Evolutionary conservation across 139 green algal genomes (phyloP), one percentile per base, ranked within the genome.

Genomic region (Chlorella sp.): DNA sequence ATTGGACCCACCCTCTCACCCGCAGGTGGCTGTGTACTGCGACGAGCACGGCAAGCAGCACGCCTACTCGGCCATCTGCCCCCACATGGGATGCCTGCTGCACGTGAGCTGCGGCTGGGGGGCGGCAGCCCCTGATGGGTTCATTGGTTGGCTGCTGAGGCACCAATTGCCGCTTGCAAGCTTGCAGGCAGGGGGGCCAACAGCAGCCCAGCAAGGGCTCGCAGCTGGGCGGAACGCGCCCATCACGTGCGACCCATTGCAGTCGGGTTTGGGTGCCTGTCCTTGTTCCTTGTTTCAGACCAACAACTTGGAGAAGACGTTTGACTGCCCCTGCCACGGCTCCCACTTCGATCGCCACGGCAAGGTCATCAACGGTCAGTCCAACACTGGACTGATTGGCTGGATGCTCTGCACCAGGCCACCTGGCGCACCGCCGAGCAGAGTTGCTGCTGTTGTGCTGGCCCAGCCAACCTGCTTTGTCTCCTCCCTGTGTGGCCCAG

Each of bases 261-360:
- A n/a, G n/a, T n/a, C n/a, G n/a, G n/a, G n/a, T n/a, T 28, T 38
- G 26, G 14, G 41, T 77, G 40, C 41, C n/a, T 28, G 34, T 26
- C 32, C 68, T 74, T 11, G 11, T 22, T 8, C 44, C 46, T 40
- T 76, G 41, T 16, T 51, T 69, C n/a, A 76, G 87, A 93, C 91
- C 92, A 95, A 95, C 87, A 85, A 88, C 17, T 86, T 85, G 9
- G 92, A 96, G 74, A 85, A 85, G 44, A 96, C 88, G 1, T 96
- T 94, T 60, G 90, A 96, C 82, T 96, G 93, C 79, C 89, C 91
- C 38, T 96, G 93, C 91, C 93, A 96, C 79, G 93, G 93, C 72
- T 85, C 54, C 11, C 80, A 88, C 43, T 95, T 96, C 76, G 87
- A 92, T 84, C 46, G 68, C 60, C 62, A 83, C 1, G 93, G 93